Base-by-base conservation (phyloP, 2,329 filamentous ascomycete species). In the Biscogniauxia mediterranea region DNA sequence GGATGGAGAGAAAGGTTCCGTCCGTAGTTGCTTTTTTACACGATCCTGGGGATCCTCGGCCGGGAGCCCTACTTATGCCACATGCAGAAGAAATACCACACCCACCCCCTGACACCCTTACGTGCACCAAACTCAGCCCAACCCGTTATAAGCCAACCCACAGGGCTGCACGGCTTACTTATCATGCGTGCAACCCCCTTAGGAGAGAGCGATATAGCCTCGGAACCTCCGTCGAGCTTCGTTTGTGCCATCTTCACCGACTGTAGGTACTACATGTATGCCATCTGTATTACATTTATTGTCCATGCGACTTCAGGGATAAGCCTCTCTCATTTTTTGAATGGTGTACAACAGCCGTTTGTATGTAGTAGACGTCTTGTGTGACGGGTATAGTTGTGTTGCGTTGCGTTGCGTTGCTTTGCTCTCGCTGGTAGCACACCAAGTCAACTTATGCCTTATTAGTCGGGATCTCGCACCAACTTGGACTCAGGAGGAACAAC, bases 341-440 rank as follows among this genome's bases (percentile, higher is more conserved):
- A 63, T 42, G 65, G 64, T 60, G 63, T 64, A 67, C 66, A 50
- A 56, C 65, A 66, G 63, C 66, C 58, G 64, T 59, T 66, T 64
- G 61, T 63, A n/a, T n/a, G n/a, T n/a, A n/a, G n/a, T n/a, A 65
- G 61, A 66, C 63, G 50, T 63, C 61, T 61, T 60, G 63, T 66
- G 60, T 61, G 55, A 68, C 66, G 46, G 28, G 28, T 32, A 4
- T 32, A 32, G 61, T 60, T 55, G 58, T 62, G 61, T 64, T 66
- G 23, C 23, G 23, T 23, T 23, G n/a, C n/a, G 61, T 60, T 55
- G 58, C 63, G 61, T 64, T 66, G 23, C 23, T 2, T 23, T 23
- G 56, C 59, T 57, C 46, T 50, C 61, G 59, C 63, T 61, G 13
- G 19, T 21, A 46, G 38, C 17, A n/a, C 38, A 32, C 28, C 28